Percentiles rank a stretch among this genome's conserved stretches.
Conservation (phyloP, 768 basidiomycete genomes). For the Strobilomyces confusus region DNA sequence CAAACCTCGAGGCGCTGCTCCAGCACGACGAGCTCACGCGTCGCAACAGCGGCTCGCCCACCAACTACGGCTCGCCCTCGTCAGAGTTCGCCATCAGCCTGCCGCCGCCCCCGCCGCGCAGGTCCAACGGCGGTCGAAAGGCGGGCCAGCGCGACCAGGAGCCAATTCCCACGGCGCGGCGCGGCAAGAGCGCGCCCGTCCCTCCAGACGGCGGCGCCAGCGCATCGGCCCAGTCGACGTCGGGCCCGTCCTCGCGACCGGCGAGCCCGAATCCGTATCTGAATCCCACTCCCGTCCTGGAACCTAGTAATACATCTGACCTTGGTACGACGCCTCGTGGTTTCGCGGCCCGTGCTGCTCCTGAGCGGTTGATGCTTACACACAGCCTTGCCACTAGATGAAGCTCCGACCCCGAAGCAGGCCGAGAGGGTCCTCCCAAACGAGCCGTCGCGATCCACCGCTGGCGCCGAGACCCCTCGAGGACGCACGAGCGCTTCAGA, state of each 20-base stretch:
- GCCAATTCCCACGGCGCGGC: constrained; percentile 9
- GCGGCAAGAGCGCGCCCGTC: constrained; percentile 6
- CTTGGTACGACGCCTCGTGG: constrained; percentile 14
- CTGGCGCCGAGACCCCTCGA: constrained; percentile 1
- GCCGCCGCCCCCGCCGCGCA: constrained; percentile 34
- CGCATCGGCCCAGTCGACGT: not conserved
- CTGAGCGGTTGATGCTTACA: not conserved
- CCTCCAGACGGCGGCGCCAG: not conserved
- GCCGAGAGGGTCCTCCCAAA: not conserved
- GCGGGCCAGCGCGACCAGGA: constrained; percentile 15
- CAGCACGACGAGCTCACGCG: constrained; percentile 54
- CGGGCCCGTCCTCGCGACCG: constrained; percentile 16
- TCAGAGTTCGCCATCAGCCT: constrained; percentile 25
- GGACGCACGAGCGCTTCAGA: constrained; percentile 3
- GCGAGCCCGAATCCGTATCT: constrained; percentile 33
- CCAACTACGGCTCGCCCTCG: constrained; percentile 9
- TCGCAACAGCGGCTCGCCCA: constrained; percentile 25
- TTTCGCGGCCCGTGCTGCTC: not conserved
- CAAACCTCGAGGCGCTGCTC: constrained; percentile 56
- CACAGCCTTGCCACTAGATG: constrained; percentile 14
- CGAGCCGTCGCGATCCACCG: constrained; percentile 3
- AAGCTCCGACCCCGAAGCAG: constrained; percentile 10
- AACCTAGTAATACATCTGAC: constrained; percentile 7
- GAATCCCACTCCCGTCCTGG: constrained; percentile 33
- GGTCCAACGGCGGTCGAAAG: constrained; percentile 13